Conservation (phyloP, 1,284 basidiomycete genomes). For the Cryptococcus sp. region DNA sequence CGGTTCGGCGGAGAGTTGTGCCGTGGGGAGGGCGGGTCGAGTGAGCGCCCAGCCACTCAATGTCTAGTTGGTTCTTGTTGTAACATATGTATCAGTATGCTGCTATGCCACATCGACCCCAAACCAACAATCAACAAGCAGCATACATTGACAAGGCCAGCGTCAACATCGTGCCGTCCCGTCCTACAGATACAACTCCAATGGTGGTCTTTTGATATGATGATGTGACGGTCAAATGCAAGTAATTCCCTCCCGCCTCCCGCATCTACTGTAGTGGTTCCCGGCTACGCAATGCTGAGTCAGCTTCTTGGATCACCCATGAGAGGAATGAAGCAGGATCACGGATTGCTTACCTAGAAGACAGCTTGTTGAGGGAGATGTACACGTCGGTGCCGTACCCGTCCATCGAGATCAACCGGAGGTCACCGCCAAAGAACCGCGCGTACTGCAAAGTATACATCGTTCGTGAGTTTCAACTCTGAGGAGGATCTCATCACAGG, state of each 20-base stretch:
- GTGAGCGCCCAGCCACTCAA: too few relatives aligned
- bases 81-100: too few relatives aligned
- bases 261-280: not conserved
- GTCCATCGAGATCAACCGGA: slow-evolving; percentile 97
- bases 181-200: not conserved
- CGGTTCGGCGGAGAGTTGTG: slow-evolving; percentile 26
- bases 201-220: not conserved
- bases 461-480: not conserved
- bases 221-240: not conserved
- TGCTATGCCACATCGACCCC: too few relatives aligned
- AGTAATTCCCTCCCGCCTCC: not conserved
- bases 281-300: not conserved
- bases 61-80: too few relatives aligned
- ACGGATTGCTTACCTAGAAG: slow-evolving; percentile 26
- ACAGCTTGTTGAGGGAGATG: slow-evolving; percentile 47
- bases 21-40: slow-evolving; percentile 32
- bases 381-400: slow-evolving; percentile 73
- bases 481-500: not conserved
- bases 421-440: slow-evolving; percentile 92
- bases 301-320: too few relatives aligned
- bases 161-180: too few relatives aligned
- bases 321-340: not conserved
- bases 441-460: slow-evolving; percentile 62
- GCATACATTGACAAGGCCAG: too few relatives aligned
- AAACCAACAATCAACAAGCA: too few relatives aligned